Percentiles rank a stretch among this genome's conserved stretches.
phyloP scores from a whole-genome alignment of 148 eudicot species.

The Polygonum aviculare region DNA sequence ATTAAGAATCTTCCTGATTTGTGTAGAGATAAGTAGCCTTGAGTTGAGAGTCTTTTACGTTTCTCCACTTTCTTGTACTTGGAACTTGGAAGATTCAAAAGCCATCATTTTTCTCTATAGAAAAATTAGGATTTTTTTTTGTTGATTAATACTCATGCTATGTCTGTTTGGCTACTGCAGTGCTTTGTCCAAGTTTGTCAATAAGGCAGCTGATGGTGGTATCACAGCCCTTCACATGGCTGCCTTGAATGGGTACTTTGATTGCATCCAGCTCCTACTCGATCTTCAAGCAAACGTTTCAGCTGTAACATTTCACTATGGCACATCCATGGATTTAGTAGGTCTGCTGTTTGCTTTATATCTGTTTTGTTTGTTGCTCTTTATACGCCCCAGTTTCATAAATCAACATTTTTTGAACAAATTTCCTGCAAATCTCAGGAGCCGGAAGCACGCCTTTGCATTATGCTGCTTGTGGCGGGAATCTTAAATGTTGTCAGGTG shows the following conservation, averaged over 20 bases:
- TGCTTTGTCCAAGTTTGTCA: constrained; percentile 77
- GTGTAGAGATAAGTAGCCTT: neutral
- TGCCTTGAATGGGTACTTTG: constrained; percentile 83
- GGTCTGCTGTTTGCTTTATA: constrained; percentile 32
- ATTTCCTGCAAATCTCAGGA: constrained; percentile 30
- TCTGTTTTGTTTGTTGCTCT: neutral
- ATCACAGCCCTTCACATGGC: constrained; percentile 99
- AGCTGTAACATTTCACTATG: constrained; percentile 89
- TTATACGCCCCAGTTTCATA: neutral
- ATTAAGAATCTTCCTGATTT: neutral
- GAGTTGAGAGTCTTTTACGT: too few relatives aligned
- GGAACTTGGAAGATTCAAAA: neutral
- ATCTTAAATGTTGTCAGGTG: constrained; percentile 91
- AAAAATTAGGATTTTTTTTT: neutral
- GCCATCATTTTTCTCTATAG: neutral
- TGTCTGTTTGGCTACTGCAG: constrained; percentile 28
- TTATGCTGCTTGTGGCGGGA: constrained; percentile 99
- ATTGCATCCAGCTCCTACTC: constrained; percentile 82
- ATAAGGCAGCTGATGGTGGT: constrained; percentile 97
- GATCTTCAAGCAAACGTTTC: constrained; percentile 87
- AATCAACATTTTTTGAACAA: too few relatives aligned
- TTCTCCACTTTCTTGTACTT: neutral
- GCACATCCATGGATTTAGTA: constrained; percentile 93
- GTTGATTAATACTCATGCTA: neutral
- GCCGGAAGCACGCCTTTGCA: constrained; percentile 99